Evolutionary conservation across 257 asterid genomes (phyloP), one percentile per base, ranked within the genome.

Genomic region (Lavandula angustifolia): DNA sequence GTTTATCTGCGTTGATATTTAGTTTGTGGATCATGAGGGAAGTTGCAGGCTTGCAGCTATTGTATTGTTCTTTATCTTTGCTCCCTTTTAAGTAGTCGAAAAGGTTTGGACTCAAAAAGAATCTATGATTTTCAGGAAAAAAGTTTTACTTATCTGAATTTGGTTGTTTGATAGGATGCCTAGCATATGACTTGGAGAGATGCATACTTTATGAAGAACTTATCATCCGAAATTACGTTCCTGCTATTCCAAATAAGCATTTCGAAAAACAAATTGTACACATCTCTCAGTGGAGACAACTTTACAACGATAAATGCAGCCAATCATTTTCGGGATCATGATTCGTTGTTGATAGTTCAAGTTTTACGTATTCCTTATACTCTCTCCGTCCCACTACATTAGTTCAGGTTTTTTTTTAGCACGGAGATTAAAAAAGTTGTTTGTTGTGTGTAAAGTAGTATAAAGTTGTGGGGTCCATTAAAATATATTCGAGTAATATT

Each of bases 11-110:
- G 46, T 22, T 59, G 61, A 29, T 40, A 51, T 57, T 9, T 55
- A 38, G 62, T 55, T 51, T 17, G 29, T 22, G 57, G 32, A 61
- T 12, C 41, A 46, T 13, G 52, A 35, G 9, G 4, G 9, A 44
- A 42, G 51, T 37, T 57, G 66, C 33, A 22, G 66, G 31, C 42
- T 37, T 57, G 66, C 33, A 22, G 66, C 46, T 55, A 29, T 34
- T 56, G 22, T 51, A 9, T 38, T 35, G 16, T 16, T 22, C 18
- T 40, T 40, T 66, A 27, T 66, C 44, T 41, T 41, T 53, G 43
- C 44, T 27, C 17, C 29, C 52, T 66, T 41, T 53, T 34, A 44
- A 16, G 65, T 42, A 44, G 16, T 50, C 44, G 41, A 13, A 16
- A 17, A 29, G 55, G 35, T 22, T 9, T 53, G 71, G 54, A 42